Evolutionary conservation across 2,329 filamentous ascomycete genomes (phyloP).

Genomic region (Hortaea sp.): DNA sequence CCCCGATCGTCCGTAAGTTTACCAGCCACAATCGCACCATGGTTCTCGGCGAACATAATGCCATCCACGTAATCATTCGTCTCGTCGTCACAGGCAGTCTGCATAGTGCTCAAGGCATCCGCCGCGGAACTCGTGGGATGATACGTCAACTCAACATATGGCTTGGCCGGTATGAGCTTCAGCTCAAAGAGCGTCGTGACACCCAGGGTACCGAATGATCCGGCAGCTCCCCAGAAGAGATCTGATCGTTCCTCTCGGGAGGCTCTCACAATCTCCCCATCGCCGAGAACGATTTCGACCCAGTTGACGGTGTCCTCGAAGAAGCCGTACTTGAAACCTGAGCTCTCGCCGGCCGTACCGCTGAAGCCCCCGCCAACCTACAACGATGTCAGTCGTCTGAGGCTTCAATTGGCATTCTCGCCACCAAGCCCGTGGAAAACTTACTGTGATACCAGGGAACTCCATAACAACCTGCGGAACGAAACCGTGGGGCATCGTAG

Average conservation of each 20-base stretch:
- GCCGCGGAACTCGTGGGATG: slow-evolving; percentile 31
- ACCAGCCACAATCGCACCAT: slow-evolving; percentile 35
- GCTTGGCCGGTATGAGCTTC: slow-evolving; percentile 35
- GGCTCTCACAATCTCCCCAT: slow-evolving; percentile 41
- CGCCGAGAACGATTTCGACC: slow-evolving; percentile 55
- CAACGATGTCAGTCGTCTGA: neutral
- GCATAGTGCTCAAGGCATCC: slow-evolving; percentile 32
- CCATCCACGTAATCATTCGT: slow-evolving; percentile 56
- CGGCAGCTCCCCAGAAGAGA: slow-evolving; percentile 55
- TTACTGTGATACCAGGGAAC: slow-evolving; percentile 59
- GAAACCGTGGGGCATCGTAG: slow-evolving; percentile 45
- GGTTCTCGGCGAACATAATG: slow-evolving; percentile 36
- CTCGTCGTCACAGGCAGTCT: slow-evolving; percentile 25
- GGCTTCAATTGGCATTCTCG: slow-evolving; percentile 13
- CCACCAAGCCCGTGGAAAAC: slow-evolving; percentile 49
- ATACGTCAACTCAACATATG: slow-evolving; percentile 42
- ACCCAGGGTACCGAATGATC: slow-evolving; percentile 56
- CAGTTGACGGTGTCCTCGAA: slow-evolving; percentile 54
- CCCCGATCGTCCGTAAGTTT: slow-evolving; percentile 32
- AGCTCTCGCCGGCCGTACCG: slow-evolving; percentile 58
- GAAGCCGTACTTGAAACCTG: slow-evolving; percentile 55
- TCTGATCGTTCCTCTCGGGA: neutral
- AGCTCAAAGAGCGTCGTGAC: slow-evolving; percentile 51
- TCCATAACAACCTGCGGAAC: slow-evolving; percentile 61
- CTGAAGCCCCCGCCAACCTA: slow-evolving; percentile 46